Evolutionary conservation across 306 rosid species (phyloP), one percentile per base, ranked within the genome.

Genomic region (Carpinus viminea): DNA sequence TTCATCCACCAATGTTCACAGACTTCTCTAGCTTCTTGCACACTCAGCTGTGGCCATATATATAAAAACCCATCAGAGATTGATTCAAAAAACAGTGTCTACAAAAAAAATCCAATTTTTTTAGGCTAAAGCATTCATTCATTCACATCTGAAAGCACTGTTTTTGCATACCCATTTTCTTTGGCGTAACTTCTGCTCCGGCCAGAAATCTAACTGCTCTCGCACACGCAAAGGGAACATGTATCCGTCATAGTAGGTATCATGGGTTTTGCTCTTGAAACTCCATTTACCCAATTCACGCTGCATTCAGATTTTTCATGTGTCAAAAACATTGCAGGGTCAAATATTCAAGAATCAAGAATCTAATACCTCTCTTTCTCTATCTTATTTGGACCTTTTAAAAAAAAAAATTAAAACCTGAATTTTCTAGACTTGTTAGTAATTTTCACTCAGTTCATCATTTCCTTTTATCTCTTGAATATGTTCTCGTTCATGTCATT

Each of bases 1-100:
- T 90, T 94, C 98, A 94, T 94, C 98, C 98, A 94, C 97, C 87
- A 80, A 86, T 92, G 97, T 76, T 87, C 90, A 80, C 98, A 94
- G 52, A 82, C 94, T 65, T 92, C 93, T 68, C 89, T 89, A 46
- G 98, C 98, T 75, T 92, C 96, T 0, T 15, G 16, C 16, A 85
- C 97, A 34, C 89, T 89, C 96, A 94, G 92, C 98, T 94, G 76
- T 36, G 28, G 55, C 54, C 62, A 36, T 13, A 70, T 72, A 74
- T 9, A 59, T 31, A 3, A 64, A 28, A 24, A 24, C 26, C 26
- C 38, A 69, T 76, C 71, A 75, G 74, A 8, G 24, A 46, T 43
- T 20, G 16, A 0, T 21, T 6, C 9, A n/a, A 12, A 0, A 12
- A 15, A 7, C 28, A 24, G 26, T 24, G 26, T 4, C 71, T 53